Percentiles rank a stretch among this genome's conserved stretches.
phyloP scores from a whole-genome alignment of 768 basidiomycete species.

The Pleurotus tuber-regium region DNA sequence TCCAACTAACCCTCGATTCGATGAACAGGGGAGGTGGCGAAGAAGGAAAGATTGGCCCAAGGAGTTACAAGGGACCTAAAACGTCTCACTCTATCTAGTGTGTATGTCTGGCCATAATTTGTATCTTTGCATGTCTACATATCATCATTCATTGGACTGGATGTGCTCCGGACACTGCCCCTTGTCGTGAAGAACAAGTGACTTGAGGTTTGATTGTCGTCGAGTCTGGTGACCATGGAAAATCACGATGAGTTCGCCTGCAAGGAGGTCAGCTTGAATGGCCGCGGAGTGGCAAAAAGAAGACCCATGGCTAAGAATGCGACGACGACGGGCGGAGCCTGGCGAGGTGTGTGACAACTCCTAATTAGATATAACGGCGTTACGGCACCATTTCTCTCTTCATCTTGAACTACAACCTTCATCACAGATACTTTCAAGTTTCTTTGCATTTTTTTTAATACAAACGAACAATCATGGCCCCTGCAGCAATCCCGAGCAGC shows the following conservation, averaged over 20 bases:
- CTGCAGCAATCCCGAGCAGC: conserved; percentile 11
- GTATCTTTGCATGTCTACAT: neutral
- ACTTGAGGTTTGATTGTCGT: neutral
- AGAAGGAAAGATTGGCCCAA: conserved; percentile 70
- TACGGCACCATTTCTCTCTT: conserved; percentile 7
- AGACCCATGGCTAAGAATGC: neutral
- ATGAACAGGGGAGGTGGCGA: conserved; percentile 62
- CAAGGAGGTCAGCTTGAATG: neutral
- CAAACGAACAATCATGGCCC: neutral
- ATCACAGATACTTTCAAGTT: neutral
- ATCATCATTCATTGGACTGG: too few species aligned
- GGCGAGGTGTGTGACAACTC: conserved; percentile 9
- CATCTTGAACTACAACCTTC: conserved; percentile 3
- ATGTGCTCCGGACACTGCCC: too few species aligned
- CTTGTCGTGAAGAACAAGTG: too few species aligned
- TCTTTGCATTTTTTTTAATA: neutral
- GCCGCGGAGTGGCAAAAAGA: conserved; percentile 1
- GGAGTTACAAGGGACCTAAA: conserved; percentile 49
- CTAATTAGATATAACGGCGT: conserved; percentile 6
- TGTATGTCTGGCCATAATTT: conserved; percentile 14
- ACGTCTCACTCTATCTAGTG: neutral
- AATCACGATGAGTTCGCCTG: neutral
- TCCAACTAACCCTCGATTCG: conserved; percentile 72
- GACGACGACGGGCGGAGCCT: conserved; percentile 18
- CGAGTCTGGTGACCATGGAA: neutral